Percentiles rank a stretch among this genome's conserved stretches.
These are phyloP conservation scores for Paramecium sexaurelia DNA, from an alignment of 73 alveolate genomes.

Conservation along the genomic window DNA sequence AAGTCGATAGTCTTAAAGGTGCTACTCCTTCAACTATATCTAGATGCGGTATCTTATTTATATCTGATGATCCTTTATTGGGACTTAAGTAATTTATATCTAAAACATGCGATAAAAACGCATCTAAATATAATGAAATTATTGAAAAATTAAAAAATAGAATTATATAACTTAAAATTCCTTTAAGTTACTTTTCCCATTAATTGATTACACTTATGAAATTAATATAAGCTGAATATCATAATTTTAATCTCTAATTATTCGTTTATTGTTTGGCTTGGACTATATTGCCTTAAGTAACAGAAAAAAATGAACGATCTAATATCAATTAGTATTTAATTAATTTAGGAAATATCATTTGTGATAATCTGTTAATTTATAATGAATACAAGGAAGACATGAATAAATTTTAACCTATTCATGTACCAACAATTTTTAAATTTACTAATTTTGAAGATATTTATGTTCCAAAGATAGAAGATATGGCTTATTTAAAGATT, in stretches of 20 bases:
- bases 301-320: background rate
- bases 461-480: conserved; percentile 5
- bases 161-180: background rate
- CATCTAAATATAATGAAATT: background rate
- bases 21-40: conserved; percentile 77
- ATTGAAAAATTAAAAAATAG: background rate
- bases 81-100: background rate
- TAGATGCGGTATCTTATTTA: conserved; percentile 75
- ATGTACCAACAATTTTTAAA: background rate
- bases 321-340: background rate
- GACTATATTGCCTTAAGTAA: conserved; percentile 15
- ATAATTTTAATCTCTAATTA: background rate
- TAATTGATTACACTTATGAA: background rate
- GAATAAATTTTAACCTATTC: background rate
- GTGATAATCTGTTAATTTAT: background rate
- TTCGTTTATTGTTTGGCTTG: conserved; percentile 17
- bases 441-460: background rate
- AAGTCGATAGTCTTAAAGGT: conserved; percentile 70
- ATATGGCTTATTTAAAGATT: background rate
- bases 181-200: background rate
- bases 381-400: background rate
- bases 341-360: background rate
- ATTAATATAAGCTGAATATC: background rate
- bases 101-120: background rate
- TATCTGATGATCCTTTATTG: conserved; percentile 20